Percentiles rank a stretch among this genome's conserved stretches.
Conservation (phyloP, 1,139 yeast genomes). For the Kluyveromyces sp. region DNA sequence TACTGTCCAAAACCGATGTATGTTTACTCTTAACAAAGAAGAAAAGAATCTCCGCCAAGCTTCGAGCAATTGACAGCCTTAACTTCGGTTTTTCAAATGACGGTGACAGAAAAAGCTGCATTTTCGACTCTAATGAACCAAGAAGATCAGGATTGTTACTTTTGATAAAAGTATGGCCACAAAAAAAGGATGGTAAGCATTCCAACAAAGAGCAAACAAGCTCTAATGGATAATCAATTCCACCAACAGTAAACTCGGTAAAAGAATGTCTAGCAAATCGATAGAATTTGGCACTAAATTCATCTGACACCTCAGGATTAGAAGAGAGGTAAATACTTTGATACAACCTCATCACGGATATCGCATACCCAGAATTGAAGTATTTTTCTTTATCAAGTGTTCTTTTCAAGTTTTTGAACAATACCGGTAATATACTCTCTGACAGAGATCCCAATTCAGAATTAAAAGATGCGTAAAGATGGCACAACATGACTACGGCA, state of each 20-base stretch:
- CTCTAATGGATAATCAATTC: constrained; percentile 22
- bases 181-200: constrained; percentile 20
- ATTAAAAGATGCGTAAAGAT: constrained; percentile 31
- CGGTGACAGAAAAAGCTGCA: constrained; percentile 4
- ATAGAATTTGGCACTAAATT: constrained; percentile 19
- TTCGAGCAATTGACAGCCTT: constrained; percentile 28
- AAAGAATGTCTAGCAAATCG: constrained; percentile 23
- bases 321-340: constrained; percentile 22
- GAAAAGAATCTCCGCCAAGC: constrained; percentile 32
- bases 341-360: constrained; percentile 21
- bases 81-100: neutral
- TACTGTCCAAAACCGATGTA: constrained; percentile 18
- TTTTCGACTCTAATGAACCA: constrained; percentile 16
- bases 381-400: constrained; percentile 23
- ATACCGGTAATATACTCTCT: constrained; percentile 26
- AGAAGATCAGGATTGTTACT: constrained; percentile 17
- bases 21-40: constrained; percentile 16
- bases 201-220: constrained; percentile 23
- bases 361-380: constrained; percentile 25
- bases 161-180: constrained; percentile 19
- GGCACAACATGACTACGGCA: constrained; percentile 19
- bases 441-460: constrained; percentile 30
- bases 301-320: constrained; percentile 13
- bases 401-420: constrained; percentile 32
- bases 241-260: constrained; percentile 18